Conservation (phyloP, 257 asterid genomes). For the Scutellaria minor region DNA sequence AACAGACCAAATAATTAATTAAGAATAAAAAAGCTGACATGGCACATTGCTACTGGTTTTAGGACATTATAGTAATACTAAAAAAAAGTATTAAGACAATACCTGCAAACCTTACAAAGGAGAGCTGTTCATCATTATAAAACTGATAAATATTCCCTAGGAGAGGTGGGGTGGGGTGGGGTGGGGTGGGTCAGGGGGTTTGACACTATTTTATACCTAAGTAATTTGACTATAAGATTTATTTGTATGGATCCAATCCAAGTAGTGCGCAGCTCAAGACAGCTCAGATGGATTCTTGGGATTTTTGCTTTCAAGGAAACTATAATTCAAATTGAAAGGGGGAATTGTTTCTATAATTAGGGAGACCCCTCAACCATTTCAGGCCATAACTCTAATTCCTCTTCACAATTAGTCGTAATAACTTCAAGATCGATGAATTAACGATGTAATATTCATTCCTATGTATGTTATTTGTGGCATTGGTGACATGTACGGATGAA, state of each 20-base stretch:
- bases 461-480: no score
- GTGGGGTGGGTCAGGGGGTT: no score
- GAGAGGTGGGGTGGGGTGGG: constrained; percentile 27
- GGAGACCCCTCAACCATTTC: background rate
- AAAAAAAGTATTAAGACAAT: constrained; percentile 37
- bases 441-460: no score
- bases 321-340: constrained; percentile 9
- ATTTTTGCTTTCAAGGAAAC: constrained; percentile 24
- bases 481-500: no score
- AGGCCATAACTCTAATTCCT: background rate
- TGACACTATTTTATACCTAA: constrained; percentile 8
- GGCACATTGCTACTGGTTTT: constrained; percentile 43
- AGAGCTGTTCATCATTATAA: constrained; percentile 42
- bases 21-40: constrained; percentile 42
- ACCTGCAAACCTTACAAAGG: constrained; percentile 41
- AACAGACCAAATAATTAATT: constrained; percentile 28
- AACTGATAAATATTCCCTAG: constrained; percentile 49
- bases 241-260: constrained; percentile 35
- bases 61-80: constrained; percentile 14
- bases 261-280: constrained; percentile 34
- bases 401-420: no score
- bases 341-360: background rate
- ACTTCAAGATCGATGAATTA: no score
- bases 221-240: constrained; percentile 24
- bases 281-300: constrained; percentile 18